Evolutionary conservation across 306 rosid genomes (phyloP).

Genomic region (Ammopiptanthus mongolicus): DNA sequence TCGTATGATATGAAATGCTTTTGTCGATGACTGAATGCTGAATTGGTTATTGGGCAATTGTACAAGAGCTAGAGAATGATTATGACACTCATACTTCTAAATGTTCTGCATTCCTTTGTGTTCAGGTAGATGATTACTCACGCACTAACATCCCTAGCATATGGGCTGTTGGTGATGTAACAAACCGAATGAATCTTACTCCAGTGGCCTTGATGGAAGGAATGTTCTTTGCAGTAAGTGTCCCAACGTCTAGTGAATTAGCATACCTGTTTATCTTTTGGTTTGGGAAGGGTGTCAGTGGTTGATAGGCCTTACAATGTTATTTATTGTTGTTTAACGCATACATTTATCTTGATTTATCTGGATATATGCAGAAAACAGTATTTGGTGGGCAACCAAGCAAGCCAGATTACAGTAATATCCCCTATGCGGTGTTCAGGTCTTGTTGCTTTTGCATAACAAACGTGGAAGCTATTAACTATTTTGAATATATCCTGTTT

Average conservation of each 20-base stretch:
- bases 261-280: background rate
- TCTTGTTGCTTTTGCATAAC: slow-evolving; percentile 1
- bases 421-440: slow-evolving; percentile 54
- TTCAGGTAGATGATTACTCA: slow-evolving; percentile 82
- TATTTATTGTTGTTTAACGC: background rate
- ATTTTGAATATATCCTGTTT: background rate
- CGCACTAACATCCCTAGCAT: slow-evolving; percentile 69
- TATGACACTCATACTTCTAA: background rate
- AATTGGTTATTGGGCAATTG: background rate
- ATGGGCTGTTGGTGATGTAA: slow-evolving; percentile 98
- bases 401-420: slow-evolving; percentile 62
- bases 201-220: slow-evolving; percentile 98
- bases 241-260: slow-evolving; percentile 2
- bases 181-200: slow-evolving; percentile 83
- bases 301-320: background rate
- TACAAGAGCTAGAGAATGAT: background rate
- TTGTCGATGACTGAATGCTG: background rate
- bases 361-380: slow-evolving; percentile 54
- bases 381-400: slow-evolving; percentile 67
- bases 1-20: background rate
- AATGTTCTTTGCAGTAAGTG: slow-evolving; percentile 72
- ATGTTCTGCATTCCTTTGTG: slow-evolving; percentile 6
- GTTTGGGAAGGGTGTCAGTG: background rate
- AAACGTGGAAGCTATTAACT: background rate
- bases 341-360: slow-evolving; percentile 16